These are phyloP conservation scores for Aurinia saxatilis DNA, from an alignment of 345 rosid genomes.

Conservation along the genomic window DNA sequence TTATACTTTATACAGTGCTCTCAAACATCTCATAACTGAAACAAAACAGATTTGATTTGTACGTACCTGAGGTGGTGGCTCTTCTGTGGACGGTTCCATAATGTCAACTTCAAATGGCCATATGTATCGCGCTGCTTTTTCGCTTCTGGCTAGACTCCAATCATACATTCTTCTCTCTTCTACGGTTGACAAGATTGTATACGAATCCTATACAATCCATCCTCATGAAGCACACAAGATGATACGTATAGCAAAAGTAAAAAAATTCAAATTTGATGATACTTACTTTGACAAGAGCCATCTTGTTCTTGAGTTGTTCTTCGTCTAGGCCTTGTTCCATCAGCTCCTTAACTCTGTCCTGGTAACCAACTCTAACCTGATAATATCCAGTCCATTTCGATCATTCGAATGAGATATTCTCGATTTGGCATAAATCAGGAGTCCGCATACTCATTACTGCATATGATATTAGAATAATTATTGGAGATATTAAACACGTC, in stretches of 20 bases:
- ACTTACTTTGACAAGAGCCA: conserved; percentile 52
- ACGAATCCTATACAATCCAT: conserved; percentile 50
- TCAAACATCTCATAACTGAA: not conserved
- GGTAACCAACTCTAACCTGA: conserved; percentile 47
- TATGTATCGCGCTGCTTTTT: conserved; percentile 42
- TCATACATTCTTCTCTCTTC: conserved; percentile 86
- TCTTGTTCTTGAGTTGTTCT: conserved; percentile 38
- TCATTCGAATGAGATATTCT: too few species aligned
- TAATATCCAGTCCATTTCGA: too few species aligned
- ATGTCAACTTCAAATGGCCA: conserved; percentile 82
- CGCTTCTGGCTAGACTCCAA: conserved; percentile 82
- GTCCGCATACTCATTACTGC: too few species aligned
- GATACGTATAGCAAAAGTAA: not conserved
- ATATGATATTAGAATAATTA: too few species aligned
- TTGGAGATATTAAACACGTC: too few species aligned
- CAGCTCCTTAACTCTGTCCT: conserved; percentile 42
- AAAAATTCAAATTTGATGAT: not conserved
- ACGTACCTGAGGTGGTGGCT: conserved; percentile 59
- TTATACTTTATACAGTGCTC: too few species aligned
- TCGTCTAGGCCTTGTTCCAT: conserved; percentile 50
- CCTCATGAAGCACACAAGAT: not conserved
- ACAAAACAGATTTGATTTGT: not conserved
- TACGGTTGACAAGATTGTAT: conserved; percentile 48
- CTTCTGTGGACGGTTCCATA: conserved; percentile 30
- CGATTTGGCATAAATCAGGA: too few species aligned